Conservation (phyloP, 176 grass and related monocot species). For the Oryza coarctata region DNA sequence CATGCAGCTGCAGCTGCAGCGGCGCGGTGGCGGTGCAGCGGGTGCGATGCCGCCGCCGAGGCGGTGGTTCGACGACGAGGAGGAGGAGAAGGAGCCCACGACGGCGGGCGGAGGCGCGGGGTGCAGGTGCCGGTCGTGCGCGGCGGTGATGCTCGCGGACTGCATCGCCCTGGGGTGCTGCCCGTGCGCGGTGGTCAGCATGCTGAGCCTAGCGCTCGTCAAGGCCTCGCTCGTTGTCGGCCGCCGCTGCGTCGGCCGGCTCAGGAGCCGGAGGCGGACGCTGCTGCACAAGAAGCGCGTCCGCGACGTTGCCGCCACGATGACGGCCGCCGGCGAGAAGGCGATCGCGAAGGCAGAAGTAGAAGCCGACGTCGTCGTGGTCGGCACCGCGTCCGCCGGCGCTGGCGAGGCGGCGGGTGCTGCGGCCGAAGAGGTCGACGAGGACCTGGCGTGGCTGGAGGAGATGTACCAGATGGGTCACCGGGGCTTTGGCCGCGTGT, state of each 20-base stretch:
- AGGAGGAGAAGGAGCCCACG: neutral
- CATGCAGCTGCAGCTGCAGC: neutral
- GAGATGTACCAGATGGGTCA: constrained; percentile 68
- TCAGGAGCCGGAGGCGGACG: constrained; percentile 9
- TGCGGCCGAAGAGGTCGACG: neutral
- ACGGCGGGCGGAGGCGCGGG: neutral
- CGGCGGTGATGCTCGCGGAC: constrained; percentile 58
- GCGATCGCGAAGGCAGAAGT: neutral
- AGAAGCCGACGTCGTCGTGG: neutral
- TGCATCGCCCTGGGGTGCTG: constrained; percentile 77
- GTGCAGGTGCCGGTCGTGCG: constrained; percentile 62
- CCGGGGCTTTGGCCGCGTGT: constrained; percentile 89
- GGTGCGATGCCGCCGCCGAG: neutral
- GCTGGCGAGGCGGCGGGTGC: neutral
- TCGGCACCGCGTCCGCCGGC: neutral
- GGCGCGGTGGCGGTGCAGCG: neutral
- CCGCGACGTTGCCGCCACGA: constrained; percentile 28
- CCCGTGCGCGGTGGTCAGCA: constrained; percentile 60
- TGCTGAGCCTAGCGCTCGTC: constrained; percentile 54
- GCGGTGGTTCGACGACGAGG: neutral
- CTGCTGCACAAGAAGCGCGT: constrained; percentile 39
- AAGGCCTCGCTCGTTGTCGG: constrained; percentile 53
- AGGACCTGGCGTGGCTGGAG: constrained; percentile 49
- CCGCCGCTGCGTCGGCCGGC: constrained; percentile 29
- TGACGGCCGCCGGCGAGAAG: constrained; percentile 6